Conservation (phyloP, 495 filamentous ascomycete species). For the Trichocladium antarcticum region DNA sequence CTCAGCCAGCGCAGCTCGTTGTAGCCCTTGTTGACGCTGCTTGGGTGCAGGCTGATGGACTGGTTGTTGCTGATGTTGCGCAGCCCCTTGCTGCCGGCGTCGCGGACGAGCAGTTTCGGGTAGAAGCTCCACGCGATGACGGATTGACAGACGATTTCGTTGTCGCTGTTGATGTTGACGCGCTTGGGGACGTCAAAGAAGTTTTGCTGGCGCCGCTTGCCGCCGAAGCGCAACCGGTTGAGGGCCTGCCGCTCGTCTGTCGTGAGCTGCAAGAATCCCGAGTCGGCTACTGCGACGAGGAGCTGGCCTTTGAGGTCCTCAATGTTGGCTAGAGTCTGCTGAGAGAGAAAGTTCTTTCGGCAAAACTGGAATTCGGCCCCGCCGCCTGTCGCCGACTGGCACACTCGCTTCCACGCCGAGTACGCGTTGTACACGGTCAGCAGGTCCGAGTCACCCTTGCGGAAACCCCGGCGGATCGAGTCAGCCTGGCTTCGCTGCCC, state of each 20-base stretch:
- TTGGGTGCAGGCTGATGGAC: constrained; percentile 68
- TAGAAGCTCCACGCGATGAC: constrained; percentile 91
- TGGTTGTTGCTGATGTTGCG: constrained; percentile 87
- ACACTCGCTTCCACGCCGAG: constrained; percentile 70
- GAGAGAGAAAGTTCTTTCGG: constrained; percentile 77
- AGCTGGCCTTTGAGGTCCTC: constrained; percentile 92
- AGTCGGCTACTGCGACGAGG: constrained; percentile 66
- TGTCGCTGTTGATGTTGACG: constrained; percentile 61
- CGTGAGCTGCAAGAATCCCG: constrained; percentile 65
- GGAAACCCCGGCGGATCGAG: constrained; percentile 61
- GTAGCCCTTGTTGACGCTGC: constrained; percentile 69
- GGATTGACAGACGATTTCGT: constrained; percentile 63
- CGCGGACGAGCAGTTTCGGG: constrained; percentile 75
- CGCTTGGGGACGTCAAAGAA: constrained; percentile 72
- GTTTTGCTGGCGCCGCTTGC: constrained; percentile 48
- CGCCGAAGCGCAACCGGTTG: constrained; percentile 40
- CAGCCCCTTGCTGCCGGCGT: constrained; percentile 67
- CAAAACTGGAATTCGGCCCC: constrained; percentile 76
- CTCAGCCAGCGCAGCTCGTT: constrained; percentile 66
- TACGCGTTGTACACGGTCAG: constrained; percentile 92
- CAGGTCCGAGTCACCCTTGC: constrained; percentile 79
- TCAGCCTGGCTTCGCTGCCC: constrained; percentile 74
- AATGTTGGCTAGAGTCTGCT: constrained; percentile 75
- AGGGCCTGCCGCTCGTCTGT: constrained; percentile 54
- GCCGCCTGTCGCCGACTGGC: constrained; percentile 46